Conservation (phyloP, 352 stramenopile species). For the Chrysophaeum taylorii region DNA sequence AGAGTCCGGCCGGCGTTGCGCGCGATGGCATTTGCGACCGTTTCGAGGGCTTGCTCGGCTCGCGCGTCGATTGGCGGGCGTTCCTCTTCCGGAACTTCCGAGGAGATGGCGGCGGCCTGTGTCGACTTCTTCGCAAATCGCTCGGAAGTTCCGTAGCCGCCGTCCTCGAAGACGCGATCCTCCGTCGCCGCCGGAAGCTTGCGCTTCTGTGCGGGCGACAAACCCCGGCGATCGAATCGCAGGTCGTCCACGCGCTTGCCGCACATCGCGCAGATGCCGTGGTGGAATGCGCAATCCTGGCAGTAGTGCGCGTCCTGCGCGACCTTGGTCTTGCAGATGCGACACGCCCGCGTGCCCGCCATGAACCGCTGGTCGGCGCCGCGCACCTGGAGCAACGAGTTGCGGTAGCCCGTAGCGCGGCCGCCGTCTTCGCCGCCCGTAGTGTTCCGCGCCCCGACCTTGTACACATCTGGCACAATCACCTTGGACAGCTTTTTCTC, state of each 20-base stretch:
- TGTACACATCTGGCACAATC: slow-evolving; percentile 60
- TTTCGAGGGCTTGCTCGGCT: not conserved
- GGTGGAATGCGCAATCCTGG: slow-evolving; percentile 61
- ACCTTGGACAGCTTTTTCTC: slow-evolving; percentile 13
- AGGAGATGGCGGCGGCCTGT: not conserved
- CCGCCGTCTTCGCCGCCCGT: slow-evolving; percentile 47
- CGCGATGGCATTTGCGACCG: not conserved
- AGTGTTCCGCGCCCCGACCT: slow-evolving; percentile 44
- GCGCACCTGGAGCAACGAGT: slow-evolving; percentile 45
- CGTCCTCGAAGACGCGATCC: not conserved
- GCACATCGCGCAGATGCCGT: slow-evolving; percentile 37
- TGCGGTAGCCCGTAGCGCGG: slow-evolving; percentile 34
- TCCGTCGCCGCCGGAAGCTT: not conserved
- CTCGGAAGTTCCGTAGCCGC: slow-evolving; percentile 7
- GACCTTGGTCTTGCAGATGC: slow-evolving; percentile 53
- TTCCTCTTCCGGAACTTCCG: not conserved
- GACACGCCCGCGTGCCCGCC: slow-evolving; percentile 45
- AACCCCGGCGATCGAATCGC: not conserved
- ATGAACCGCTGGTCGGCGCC: slow-evolving; percentile 38
- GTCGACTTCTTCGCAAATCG: not conserved
- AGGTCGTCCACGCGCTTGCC: slow-evolving; percentile 7
- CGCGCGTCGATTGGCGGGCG: too few species aligned
- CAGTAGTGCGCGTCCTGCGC: slow-evolving; percentile 53
- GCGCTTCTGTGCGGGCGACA: not conserved
- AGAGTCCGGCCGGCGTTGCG: not conserved